Conservation (phyloP, 805 yeast species). For the Jamesozyma rosinii region DNA sequence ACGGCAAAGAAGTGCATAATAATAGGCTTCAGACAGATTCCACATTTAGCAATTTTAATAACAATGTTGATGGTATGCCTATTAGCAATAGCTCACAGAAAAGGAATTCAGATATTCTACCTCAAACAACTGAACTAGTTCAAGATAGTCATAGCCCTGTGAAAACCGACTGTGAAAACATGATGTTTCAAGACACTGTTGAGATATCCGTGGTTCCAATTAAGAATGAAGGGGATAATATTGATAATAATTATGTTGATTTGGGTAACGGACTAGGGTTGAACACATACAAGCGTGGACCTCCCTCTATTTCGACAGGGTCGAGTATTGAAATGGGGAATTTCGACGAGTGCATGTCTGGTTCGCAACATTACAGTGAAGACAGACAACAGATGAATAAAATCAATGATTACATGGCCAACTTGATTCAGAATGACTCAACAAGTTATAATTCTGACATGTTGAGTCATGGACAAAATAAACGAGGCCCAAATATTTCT, state of each 20-base stretch:
- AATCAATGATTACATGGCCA: conserved; percentile 25
- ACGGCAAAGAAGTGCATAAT: neutral
- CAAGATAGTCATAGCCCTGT: neutral
- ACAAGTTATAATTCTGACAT: neutral
- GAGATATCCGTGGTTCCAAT: neutral
- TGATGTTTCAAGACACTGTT: neutral
- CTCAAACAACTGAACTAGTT: neutral
- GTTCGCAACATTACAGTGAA: conserved; percentile 8
- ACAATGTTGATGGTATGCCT: no score
- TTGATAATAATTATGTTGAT: conserved; percentile 20
- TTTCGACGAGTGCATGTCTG: neutral
- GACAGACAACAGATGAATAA: conserved; percentile 13
- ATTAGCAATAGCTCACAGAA: neutral
- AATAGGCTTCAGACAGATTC: neutral
- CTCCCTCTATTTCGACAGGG: conserved; percentile 33
- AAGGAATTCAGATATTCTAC: neutral
- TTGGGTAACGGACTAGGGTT: conserved; percentile 31
- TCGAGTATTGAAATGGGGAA: conserved; percentile 22
- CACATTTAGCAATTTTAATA: neutral
- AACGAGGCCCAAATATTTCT: neutral
- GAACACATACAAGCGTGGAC: conserved; percentile 29
- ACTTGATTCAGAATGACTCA: conserved; percentile 16
- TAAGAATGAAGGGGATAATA: neutral
- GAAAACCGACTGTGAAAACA: neutral
- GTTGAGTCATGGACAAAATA: neutral